These are phyloP conservation scores for Lactifluus rugatus DNA, from an alignment of 768 basidiomycete genomes.

Conservation along the genomic window DNA sequence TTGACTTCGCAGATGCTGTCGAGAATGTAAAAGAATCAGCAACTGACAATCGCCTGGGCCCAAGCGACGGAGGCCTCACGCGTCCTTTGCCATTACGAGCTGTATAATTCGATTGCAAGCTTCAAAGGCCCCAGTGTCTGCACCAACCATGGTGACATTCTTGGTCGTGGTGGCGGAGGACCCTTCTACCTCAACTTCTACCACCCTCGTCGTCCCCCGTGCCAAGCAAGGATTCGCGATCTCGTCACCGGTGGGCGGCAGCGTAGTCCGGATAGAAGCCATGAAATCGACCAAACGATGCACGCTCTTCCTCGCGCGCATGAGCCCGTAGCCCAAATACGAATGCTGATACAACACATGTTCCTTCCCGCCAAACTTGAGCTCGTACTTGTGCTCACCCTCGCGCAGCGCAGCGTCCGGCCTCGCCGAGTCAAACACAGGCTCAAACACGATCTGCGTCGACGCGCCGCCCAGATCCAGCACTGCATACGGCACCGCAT, in stretches of 20 bases:
- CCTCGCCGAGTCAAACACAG: conserved; percentile 40
- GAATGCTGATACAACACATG: conserved; percentile 93
- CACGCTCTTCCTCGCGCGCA: conserved; percentile 75
- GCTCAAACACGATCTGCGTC: conserved; percentile 97
- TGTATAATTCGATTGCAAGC: conserved; percentile 78
- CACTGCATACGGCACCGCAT: conserved; percentile 66
- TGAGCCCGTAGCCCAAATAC: conserved; percentile 93
- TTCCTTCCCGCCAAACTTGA: conserved; percentile 60
- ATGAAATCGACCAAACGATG: conserved; percentile 91
- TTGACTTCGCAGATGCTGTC: conserved; percentile 75
- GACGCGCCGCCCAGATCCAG: conserved; percentile 95
- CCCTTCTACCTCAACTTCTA: conserved; percentile 50
- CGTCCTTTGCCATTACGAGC: conserved; percentile 90
- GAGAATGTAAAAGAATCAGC: too few species aligned
- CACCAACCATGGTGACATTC: conserved; percentile 82
- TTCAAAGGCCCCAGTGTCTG: conserved; percentile 72
- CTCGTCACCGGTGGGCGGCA: conserved; percentile 26
- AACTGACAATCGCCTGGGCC: too few species aligned
- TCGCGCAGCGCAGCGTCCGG: conserved; percentile 41
- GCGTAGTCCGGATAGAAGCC: conserved; percentile 33
- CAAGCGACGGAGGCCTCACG: conserved; percentile 41
- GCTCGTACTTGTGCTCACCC: conserved; percentile 87
- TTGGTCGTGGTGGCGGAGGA: conserved; percentile 26
- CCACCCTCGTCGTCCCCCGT: conserved; percentile 46
- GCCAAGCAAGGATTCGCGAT: conserved; percentile 81